Conservation (phyloP, 129 eudicot species). For the Silybum marianum region DNA sequence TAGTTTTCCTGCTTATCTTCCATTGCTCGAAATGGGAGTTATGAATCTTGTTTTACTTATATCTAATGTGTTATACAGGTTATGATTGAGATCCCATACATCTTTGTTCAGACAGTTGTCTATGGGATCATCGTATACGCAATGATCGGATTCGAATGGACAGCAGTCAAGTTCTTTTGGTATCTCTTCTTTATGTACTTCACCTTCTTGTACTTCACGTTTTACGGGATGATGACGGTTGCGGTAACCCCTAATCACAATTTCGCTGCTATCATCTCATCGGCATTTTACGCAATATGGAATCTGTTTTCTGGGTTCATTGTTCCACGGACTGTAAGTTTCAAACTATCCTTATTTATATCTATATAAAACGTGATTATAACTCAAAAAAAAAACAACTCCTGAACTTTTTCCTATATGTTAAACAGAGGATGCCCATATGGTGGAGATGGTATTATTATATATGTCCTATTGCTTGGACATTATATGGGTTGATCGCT, state of each 20-base stretch:
- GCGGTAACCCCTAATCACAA: constrained; percentile 80
- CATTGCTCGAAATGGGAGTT: neutral
- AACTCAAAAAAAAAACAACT: neutral
- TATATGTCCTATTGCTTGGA: constrained; percentile 65
- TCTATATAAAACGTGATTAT: neutral
- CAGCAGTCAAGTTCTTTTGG: constrained; percentile 72
- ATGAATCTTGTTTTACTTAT: constrained; percentile 8
- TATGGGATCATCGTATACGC: constrained; percentile 77
- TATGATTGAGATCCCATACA: constrained; percentile 81
- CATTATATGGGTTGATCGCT: constrained; percentile 64
- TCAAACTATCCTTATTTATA: neutral
- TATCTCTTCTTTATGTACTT: constrained; percentile 79
- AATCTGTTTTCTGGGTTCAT: constrained; percentile 88
- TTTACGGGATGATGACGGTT: constrained; percentile 90
- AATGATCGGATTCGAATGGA: constrained; percentile 90
- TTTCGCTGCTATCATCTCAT: constrained; percentile 74
- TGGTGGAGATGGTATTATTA: constrained; percentile 94
- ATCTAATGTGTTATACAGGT: constrained; percentile 45
- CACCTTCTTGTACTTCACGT: constrained; percentile 83
- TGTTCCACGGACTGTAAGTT: constrained; percentile 77
- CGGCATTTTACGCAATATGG: constrained; percentile 81
- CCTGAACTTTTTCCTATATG: neutral
- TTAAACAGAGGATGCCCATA: constrained; percentile 71
- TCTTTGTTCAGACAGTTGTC: constrained; percentile 61
- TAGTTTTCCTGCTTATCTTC: neutral